A percentile compares a stretch with the other conserved stretches of the same genome.
Evolutionary conservation across 306 rosid genomes (phyloP).

Genomic region (Vigna mungo): DNA sequence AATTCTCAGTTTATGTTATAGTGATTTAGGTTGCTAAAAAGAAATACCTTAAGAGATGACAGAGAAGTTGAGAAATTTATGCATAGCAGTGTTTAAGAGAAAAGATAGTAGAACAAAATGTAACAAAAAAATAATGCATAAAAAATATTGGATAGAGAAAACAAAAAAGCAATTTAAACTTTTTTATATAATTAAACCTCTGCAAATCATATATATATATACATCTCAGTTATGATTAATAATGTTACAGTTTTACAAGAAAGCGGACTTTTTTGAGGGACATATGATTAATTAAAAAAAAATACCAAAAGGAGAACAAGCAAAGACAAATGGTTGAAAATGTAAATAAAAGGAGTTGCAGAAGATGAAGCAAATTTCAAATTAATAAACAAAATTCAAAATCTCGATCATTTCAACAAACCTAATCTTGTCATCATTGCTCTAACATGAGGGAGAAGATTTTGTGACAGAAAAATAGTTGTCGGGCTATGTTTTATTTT

Average conservation of each 20-base stretch:
- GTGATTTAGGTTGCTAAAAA: not conserved
- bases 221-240: not conserved
- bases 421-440: constrained; percentile 38
- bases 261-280: not conserved
- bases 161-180: not conserved
- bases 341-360: not conserved
- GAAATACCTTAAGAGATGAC: too few relatives aligned
- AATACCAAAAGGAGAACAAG: not conserved
- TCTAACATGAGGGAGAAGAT: constrained; percentile 9
- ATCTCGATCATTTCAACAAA: constrained; percentile 30
- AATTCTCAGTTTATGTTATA: not conserved
- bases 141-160: not conserved
- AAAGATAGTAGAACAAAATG: not conserved
- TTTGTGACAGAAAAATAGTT: constrained; percentile 2
- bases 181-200: not conserved
- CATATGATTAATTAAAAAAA: not conserved
- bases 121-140: too few relatives aligned
- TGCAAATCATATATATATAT: not conserved
- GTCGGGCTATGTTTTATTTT: not conserved
- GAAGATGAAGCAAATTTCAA: not conserved
- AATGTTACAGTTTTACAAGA: not conserved
- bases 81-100: too few relatives aligned
- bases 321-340: not conserved
- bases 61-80: not conserved
- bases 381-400: constrained; percentile 2